Conservation (phyloP, 805 yeast genomes). For the Candida tallmaniae region DNA sequence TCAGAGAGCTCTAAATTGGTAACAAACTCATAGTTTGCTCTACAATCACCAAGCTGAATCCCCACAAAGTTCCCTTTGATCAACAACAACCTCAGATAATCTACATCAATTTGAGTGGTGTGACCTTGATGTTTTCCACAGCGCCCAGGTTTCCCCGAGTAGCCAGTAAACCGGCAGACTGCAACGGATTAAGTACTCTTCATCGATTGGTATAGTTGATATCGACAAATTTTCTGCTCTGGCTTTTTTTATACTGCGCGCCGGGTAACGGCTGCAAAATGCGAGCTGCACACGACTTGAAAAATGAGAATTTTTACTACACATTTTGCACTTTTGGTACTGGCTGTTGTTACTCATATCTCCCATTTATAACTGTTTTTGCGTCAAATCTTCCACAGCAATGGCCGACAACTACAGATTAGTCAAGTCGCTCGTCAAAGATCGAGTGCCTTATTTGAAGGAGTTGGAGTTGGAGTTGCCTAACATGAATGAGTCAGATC, state of each 20-base stretch:
- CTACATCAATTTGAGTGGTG: constrained; percentile 48
- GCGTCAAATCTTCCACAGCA: too few relatives aligned
- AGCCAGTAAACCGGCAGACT: constrained; percentile 15
- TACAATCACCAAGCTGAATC: too few relatives aligned
- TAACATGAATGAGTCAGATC: background rate
- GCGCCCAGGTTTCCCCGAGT: constrained; percentile 33
- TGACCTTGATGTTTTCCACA: constrained; percentile 50
- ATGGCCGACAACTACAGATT: constrained; percentile 3
- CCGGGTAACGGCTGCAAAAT: constrained; percentile 1
- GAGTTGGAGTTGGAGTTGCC: constrained; percentile 16
- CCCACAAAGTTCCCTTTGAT: too few relatives aligned
- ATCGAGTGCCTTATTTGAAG: constrained; percentile 30
- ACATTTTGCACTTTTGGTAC: too few relatives aligned
- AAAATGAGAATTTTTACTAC: too few relatives aligned
- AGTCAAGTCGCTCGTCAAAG: constrained; percentile 30
- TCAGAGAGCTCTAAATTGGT: too few relatives aligned
- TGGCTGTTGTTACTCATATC: too few relatives aligned
- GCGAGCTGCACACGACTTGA: background rate
- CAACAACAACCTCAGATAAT: constrained; percentile 38
- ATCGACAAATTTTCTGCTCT: too few relatives aligned
- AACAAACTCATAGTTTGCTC: too few relatives aligned
- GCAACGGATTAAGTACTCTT: constrained; percentile 44
- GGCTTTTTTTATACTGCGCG: background rate
- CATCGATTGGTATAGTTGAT: constrained; percentile 61
- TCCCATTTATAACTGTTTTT: too few relatives aligned